Conservation (phyloP, 352 stramenopile genomes). For the Globisporangium rhizosaccharum region DNA sequence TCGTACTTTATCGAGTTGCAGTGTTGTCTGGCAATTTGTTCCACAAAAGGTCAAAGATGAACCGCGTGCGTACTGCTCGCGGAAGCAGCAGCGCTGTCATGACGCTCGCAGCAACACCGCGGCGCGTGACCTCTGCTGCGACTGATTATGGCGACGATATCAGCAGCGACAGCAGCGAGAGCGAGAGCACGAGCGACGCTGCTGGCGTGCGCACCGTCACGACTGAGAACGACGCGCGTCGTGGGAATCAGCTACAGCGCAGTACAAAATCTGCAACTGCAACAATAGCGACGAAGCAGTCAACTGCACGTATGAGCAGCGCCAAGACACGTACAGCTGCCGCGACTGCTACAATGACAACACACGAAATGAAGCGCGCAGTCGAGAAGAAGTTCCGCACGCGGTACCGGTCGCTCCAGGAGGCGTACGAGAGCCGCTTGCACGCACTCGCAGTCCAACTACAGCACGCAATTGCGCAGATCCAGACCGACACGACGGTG, state of each 20-base stretch:
- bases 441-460: constrained; percentile 49
- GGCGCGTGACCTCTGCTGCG: not conserved
- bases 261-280: not conserved
- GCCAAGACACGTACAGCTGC: not conserved
- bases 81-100: not conserved
- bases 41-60: not conserved
- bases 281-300: constrained; percentile 1
- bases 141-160: not conserved
- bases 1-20: not conserved
- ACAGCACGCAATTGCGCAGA: constrained; percentile 39
- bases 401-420: constrained; percentile 62
- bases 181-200: constrained; percentile 9
- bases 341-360: not conserved
- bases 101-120: not conserved
- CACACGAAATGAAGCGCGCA: constrained; percentile 43
- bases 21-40: not conserved
- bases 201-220: constrained; percentile 1
- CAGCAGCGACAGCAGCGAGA: constrained; percentile 4
- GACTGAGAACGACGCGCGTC: constrained; percentile 7
- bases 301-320: not conserved
- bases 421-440: constrained; percentile 66
- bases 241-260: constrained; percentile 1
- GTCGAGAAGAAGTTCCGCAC: constrained; percentile 68
- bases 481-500: constrained; percentile 56
- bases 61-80: not conserved